phyloP scores from a whole-genome alignment of 169 alveolate species.

The Eimeria acervulina region DNA sequence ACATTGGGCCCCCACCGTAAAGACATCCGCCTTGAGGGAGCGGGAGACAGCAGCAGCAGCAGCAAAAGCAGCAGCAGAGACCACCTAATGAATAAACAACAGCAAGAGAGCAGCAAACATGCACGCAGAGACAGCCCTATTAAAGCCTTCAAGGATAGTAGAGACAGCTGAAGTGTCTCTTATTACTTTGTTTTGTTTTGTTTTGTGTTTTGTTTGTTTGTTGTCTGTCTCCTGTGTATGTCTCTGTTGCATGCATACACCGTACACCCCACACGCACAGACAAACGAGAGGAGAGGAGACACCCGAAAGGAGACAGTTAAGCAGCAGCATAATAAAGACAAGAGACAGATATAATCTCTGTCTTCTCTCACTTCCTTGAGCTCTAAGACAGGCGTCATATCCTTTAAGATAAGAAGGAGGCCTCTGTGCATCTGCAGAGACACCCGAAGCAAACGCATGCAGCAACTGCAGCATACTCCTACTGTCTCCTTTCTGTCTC shows the following conservation, averaged over 20 bases:
- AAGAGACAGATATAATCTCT: background rate
- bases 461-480: too few species aligned
- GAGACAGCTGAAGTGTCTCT: too few species aligned
- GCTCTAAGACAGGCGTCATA: background rate
- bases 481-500: too few species aligned
- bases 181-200: too few species aligned
- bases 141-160: too few species aligned
- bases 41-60: constrained; percentile 54
- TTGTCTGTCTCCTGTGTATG: too few species aligned
- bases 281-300: too few species aligned
- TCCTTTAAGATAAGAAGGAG: background rate
- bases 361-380: background rate
- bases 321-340: background rate
- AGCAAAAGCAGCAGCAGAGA: constrained; percentile 57
- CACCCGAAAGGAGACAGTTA: background rate
- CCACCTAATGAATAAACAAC: background rate
- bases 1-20: background rate
- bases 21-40: constrained; percentile 1
- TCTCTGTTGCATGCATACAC: too few species aligned
- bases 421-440: constrained; percentile 6
- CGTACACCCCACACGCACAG: background rate
- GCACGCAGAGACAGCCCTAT: too few species aligned
- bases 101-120: background rate
- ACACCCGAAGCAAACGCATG: background rate
- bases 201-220: too few species aligned